Base-by-base conservation (phyloP, 176 grass and related monocot species). In the Coix lacrymajobi region DNA sequence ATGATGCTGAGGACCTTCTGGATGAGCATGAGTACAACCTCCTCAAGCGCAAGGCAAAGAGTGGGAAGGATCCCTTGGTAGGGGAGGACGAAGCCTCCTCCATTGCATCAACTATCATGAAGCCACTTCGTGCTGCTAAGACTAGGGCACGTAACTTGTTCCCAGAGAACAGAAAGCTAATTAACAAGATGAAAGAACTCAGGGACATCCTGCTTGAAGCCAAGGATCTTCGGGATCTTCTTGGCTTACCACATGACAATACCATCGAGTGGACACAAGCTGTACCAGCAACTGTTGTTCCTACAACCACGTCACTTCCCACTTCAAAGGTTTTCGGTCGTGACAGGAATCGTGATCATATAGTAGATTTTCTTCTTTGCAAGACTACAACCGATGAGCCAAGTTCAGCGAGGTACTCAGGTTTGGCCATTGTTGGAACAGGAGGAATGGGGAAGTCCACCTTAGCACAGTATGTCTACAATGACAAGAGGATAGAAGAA, bases 1-100 rank as follows among this genome's bases (percentile, higher is more conserved):
- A 69, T 49, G 58, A 82, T 0, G 49, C 85, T 0, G 79, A 87
- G 71, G 85, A 87, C 61, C 13, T 81, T 26, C 45, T 87, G 20
- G 85, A 87, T 7, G 62, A 68, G 34, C 78, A 81, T 0, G 32
- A 81, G 34, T 87, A 87, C 17, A 26, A 69, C 15, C 1, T 61
- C 20, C 83, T 85, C 38, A 24, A 71, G 56, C 22, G 16, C 9
- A 73, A 65, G 6, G 56, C 33, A 0, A 80, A 54, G 67, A 41
- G 9, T 0, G 6, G 56, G 11, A 36, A 48, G 24, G 19, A 26
- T 14, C 6, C 49, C 38, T 15, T 10, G 0, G 4, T 16, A 0
- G 6, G 3, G 16, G 66, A 3, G 2, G 8, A 37, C 10, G 51
- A n/a, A 61, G 11, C 1, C 6, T 44, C 67, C 31, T 54, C 32